Conservation (phyloP, 2,329 filamentous ascomycete species). For the Xylariaceae sp. region DNA sequence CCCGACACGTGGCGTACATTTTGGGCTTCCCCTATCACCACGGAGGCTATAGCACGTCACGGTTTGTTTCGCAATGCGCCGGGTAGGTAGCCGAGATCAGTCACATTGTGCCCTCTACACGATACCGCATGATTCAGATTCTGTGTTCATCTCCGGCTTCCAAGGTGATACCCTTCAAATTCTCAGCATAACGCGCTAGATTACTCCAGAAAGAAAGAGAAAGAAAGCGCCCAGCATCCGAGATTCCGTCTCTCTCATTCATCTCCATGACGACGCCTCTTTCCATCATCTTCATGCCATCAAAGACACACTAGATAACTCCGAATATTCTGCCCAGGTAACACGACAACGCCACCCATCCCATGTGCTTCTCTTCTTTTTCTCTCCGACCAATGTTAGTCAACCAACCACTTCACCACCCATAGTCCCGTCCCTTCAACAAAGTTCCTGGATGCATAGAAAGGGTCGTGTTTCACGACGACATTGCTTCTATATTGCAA, state of each 20-base stretch:
- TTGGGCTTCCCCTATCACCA: too few relatives aligned
- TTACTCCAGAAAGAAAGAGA: background rate
- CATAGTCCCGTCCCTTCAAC: background rate
- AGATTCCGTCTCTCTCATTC: conserved; percentile 3
- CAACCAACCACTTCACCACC: background rate
- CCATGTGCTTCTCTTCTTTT: conserved; percentile 6
- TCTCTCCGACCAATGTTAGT: background rate
- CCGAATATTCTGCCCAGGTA: conserved; percentile 4
- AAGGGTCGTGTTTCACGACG: background rate
- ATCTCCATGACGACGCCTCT: background rate
- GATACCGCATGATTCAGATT: too few relatives aligned
- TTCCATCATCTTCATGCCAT: background rate
- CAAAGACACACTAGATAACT: conserved; percentile 7
- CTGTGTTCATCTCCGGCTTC: background rate
- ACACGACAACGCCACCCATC: background rate
- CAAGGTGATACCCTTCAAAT: background rate
- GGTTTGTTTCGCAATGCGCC: background rate
- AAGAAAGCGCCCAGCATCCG: background rate
- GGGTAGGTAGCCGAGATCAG: background rate
- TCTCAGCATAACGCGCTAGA: background rate
- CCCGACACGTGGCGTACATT: too few relatives aligned
- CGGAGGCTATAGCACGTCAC: background rate
- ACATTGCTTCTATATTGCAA: background rate
- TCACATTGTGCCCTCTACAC: background rate
- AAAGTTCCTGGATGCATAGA: background rate